Evolutionary conservation across 2,329 filamentous ascomycete species (phyloP).

Genomic region (Claviceps capensis): DNA sequence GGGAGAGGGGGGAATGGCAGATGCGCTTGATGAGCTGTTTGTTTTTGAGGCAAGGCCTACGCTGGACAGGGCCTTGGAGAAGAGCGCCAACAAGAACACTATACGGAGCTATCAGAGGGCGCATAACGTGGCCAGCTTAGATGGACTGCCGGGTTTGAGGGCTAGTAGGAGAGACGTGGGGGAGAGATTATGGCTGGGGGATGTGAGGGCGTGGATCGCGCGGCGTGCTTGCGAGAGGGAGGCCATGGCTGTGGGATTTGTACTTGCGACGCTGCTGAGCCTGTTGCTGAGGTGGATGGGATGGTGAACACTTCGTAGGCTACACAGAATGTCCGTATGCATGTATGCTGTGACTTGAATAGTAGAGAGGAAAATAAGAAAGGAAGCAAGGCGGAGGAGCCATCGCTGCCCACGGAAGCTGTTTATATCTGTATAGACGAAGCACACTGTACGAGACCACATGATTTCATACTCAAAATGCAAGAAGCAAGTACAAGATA

Average conservation of each 20-base stretch:
- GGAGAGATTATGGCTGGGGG: slow-evolving; percentile 31
- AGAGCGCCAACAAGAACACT: slow-evolving; percentile 33
- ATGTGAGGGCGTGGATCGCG: slow-evolving; percentile 17
- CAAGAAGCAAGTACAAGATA: neutral
- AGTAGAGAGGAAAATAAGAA: neutral
- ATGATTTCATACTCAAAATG: neutral
- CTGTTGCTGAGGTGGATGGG: neutral
- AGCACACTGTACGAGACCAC: neutral
- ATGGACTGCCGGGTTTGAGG: slow-evolving; percentile 44
- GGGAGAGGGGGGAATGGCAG: too few relatives aligned
- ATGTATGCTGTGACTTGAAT: neutral
- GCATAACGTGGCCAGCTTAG: slow-evolving; percentile 42
- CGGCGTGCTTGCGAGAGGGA: slow-evolving; percentile 18
- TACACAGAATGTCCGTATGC: too few relatives aligned
- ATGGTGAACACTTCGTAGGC: neutral
- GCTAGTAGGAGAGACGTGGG: slow-evolving; percentile 36
- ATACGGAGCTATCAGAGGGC: slow-evolving; percentile 41
- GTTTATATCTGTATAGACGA: neutral
- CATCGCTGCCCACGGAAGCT: too few relatives aligned
- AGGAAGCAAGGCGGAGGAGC: neutral
- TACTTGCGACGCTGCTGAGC: neutral
- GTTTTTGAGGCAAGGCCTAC: slow-evolving; percentile 42
- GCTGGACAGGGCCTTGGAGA: slow-evolving; percentile 33
- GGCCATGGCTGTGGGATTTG: slow-evolving; percentile 15
- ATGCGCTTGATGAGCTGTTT: slow-evolving; percentile 18